Conservation (phyloP, 164 flowering plant genomes). For the Cinnamomum micranthum region DNA sequence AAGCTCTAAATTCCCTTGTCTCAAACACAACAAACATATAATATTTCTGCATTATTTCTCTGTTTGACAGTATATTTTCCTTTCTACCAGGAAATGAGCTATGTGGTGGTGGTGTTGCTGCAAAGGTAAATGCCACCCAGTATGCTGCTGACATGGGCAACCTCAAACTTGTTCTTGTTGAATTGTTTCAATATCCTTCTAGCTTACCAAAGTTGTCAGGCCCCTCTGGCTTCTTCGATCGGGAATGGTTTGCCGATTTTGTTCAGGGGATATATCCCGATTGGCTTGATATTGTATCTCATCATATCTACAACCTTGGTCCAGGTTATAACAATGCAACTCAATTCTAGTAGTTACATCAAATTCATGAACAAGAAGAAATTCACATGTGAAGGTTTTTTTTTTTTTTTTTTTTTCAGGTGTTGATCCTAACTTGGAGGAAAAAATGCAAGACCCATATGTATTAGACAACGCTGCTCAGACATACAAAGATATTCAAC, state of each 20-base stretch:
- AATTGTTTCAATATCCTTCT: conserved; percentile 26
- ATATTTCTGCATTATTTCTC: neutral
- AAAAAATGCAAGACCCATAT: conserved; percentile 48
- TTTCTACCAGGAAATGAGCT: conserved; percentile 59
- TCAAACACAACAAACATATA: too few species aligned
- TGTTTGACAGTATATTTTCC: neutral
- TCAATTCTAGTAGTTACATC: too few species aligned
- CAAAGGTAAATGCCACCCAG: conserved; percentile 34
- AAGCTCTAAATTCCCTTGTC: neutral
- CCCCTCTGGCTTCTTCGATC: conserved; percentile 63
- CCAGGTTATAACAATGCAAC: conserved; percentile 30
- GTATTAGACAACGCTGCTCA: conserved; percentile 34
- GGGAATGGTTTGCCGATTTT: conserved; percentile 44
- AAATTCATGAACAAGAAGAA: too few species aligned
- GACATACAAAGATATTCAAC: conserved; percentile 32
- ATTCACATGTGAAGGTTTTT: too few species aligned
- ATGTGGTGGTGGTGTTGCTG: conserved; percentile 40
- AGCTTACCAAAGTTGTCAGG: conserved; percentile 37
- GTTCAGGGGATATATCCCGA: conserved; percentile 38
- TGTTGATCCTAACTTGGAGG: conserved; percentile 35
- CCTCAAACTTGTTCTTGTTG: conserved; percentile 29
- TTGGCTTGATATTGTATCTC: conserved; percentile 47
- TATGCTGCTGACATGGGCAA: conserved; percentile 44
- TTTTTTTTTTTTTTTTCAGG: conserved; percentile 27
- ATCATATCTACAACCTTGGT: conserved; percentile 76